Evolutionary conservation across 169 alveolate genomes (phyloP), one percentile per base, ranked within the genome.

Genomic region (Theileria orientalis): DNA sequence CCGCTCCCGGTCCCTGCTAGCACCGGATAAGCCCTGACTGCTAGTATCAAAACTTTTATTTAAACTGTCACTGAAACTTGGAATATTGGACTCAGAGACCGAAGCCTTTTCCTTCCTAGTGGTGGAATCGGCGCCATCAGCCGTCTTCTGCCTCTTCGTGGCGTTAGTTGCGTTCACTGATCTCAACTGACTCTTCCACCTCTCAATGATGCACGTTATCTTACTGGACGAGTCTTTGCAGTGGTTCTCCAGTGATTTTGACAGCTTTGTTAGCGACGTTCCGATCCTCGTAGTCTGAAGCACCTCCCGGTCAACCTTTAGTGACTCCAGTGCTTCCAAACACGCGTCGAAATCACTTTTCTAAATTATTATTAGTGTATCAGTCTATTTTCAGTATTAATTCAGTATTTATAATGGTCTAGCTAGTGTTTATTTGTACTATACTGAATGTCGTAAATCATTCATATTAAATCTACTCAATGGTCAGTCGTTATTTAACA

Each of bases 211-310:
- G 14, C 75, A 54, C 25, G 57, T 54, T 21, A 83, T 85, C 2
- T 62, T 72, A 23, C 49, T 44, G 49, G 85, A 51, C 40, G 83
- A 16, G 54, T 41, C 63, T 19, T 84, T 86, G 16, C 79, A 69
- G 40, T 49, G 64, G 3, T 37, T 66, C 41, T 59, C 42, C 16
- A 69, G 71, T 27, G 51, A 44, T 66, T 78, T 87, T 14, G 92
- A 74, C 37, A 91, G 83, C 37, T 86, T 85, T 19, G 93, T 90
- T 68, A 91, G 87, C 14, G 86, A 71, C n/a, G 78, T 86, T 16
- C 95, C 95, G 33, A 91, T 91, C 23, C 87, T 84, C 1, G 95
- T 91, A 37, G 40, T 69, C 77, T 86, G 90, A n/a, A 91, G 74
- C 57, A 90, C 52, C 57, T 84, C 85, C 54, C 92, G 76, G 67